Evolutionary conservation across 805 yeast genomes (phyloP).

Genomic region (Peterozyma toletana): DNA sequence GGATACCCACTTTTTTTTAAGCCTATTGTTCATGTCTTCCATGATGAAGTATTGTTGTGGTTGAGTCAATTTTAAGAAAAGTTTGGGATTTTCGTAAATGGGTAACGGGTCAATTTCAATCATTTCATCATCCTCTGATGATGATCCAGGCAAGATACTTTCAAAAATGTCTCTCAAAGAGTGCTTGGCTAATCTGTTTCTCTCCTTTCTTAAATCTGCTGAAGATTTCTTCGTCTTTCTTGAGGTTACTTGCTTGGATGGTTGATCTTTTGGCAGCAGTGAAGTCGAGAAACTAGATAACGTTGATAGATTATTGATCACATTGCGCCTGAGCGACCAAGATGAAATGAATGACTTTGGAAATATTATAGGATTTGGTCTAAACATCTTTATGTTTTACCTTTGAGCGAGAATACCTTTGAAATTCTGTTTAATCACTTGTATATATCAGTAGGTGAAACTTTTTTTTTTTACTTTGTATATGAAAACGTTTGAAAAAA

Average conservation of each 20-base stretch:
- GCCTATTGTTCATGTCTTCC: slow-evolving; percentile 31
- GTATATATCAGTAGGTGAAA: no score
- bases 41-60: slow-evolving; percentile 53
- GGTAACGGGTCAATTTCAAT: slow-evolving; percentile 26
- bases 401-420: no score
- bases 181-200: slow-evolving; percentile 28
- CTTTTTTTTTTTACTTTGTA: no score
- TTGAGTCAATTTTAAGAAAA: slow-evolving; percentile 30
- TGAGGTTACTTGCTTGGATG: no score
- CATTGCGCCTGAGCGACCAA: no score
- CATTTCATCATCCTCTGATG: slow-evolving; percentile 18
- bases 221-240: slow-evolving; percentile 14
- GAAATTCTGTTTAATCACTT: no score
- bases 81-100: slow-evolving; percentile 21
- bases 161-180: slow-evolving; percentile 32
- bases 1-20: slow-evolving; percentile 49
- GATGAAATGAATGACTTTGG: no score
- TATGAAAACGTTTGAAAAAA: no score
- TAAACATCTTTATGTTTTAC: no score
- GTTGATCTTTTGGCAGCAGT: no score
- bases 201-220: slow-evolving; percentile 19
- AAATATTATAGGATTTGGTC: no score
- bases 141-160: slow-evolving; percentile 19
- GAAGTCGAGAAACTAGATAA: not conserved
- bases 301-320: no score